phyloP scores from a whole-genome alignment of 768 basidiomycete species.

The Mycena vulgaris region DNA sequence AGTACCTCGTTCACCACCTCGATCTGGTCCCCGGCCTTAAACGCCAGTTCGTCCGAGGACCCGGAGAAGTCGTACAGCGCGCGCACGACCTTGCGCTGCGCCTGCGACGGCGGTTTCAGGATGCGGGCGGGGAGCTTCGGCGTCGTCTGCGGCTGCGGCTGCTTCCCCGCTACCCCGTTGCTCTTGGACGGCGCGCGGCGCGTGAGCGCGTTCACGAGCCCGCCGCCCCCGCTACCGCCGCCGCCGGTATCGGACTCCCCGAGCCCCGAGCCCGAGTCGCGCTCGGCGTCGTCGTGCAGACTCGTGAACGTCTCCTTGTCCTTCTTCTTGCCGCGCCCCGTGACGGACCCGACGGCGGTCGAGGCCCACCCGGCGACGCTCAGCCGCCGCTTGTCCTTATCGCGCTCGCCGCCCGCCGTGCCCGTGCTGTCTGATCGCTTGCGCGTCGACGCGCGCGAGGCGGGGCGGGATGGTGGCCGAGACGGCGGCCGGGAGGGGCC shows the following conservation, averaged over 20 bases:
- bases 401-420: slow-evolving; percentile 51
- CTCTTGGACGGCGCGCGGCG: slow-evolving; percentile 47
- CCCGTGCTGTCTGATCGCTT: slow-evolving; percentile 74
- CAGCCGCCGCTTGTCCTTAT: slow-evolving; percentile 61
- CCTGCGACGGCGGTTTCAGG: slow-evolving; percentile 65
- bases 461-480: slow-evolving; percentile 69
- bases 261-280: slow-evolving; percentile 41
- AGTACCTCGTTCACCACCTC: slow-evolving; percentile 84
- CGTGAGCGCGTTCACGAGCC: slow-evolving; percentile 33
- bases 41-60: slow-evolving; percentile 83
- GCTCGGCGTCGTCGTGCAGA: slow-evolving; percentile 64
- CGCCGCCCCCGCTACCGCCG: slow-evolving; percentile 40
- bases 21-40: slow-evolving; percentile 83
- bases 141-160: slow-evolving; percentile 50
- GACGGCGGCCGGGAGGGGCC: slow-evolving; percentile 52
- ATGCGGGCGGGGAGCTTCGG: slow-evolving; percentile 59
- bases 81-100: slow-evolving; percentile 70
- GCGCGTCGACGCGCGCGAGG: slow-evolving; percentile 70
- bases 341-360: slow-evolving; percentile 73
- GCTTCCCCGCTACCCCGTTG: slow-evolving; percentile 43
- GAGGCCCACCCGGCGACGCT: slow-evolving; percentile 78
- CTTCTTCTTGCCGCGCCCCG: slow-evolving; percentile 69
- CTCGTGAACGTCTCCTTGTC: slow-evolving; percentile 72
- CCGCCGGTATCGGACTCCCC: slow-evolving; percentile 48
- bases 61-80: slow-evolving; percentile 85